Evolutionary conservation across 2,329 filamentous ascomycete species (phyloP).

Genomic region (Atkinsonella texensis): DNA sequence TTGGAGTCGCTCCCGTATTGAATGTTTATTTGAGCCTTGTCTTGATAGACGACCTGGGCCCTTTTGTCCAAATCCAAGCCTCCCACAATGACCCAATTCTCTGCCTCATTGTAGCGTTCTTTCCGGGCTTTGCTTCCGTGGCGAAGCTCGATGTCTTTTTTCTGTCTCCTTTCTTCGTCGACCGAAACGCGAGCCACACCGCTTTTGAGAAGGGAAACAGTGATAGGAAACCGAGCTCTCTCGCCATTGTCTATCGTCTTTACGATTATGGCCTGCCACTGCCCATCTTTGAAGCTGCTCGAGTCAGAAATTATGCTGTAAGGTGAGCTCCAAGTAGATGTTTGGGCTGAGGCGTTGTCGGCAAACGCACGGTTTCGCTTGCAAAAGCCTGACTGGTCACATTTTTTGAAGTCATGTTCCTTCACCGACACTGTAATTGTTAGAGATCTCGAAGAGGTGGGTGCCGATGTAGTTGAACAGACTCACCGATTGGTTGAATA

Average conservation of each 20-base stretch:
- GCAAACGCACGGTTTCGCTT: constrained; percentile 87
- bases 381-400: constrained; percentile 92
- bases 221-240: constrained; percentile 68
- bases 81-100: constrained; percentile 76
- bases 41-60: constrained; percentile 55
- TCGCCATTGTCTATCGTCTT: constrained; percentile 61
- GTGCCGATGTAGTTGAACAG: background rate
- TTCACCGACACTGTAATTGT: constrained; percentile 61
- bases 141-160: constrained; percentile 77
- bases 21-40: constrained; percentile 58
- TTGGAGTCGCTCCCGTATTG: constrained; percentile 65
- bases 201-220: constrained; percentile 78
- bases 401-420: constrained; percentile 95
- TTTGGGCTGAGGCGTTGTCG: constrained; percentile 56
- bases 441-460: background rate
- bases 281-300: constrained; percentile 64
- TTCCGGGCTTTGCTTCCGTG: constrained; percentile 77
- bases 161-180: constrained; percentile 82
- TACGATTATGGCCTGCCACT: constrained; percentile 67
- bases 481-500: constrained; percentile 52
- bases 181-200: constrained; percentile 78
- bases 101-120: constrained; percentile 87
- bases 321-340: constrained; percentile 62
- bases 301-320: constrained; percentile 66
- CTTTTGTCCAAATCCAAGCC: constrained; percentile 61